Base-by-base conservation (phyloP, 441 rosid genomes). In the Gossypium davidsonii region DNA sequence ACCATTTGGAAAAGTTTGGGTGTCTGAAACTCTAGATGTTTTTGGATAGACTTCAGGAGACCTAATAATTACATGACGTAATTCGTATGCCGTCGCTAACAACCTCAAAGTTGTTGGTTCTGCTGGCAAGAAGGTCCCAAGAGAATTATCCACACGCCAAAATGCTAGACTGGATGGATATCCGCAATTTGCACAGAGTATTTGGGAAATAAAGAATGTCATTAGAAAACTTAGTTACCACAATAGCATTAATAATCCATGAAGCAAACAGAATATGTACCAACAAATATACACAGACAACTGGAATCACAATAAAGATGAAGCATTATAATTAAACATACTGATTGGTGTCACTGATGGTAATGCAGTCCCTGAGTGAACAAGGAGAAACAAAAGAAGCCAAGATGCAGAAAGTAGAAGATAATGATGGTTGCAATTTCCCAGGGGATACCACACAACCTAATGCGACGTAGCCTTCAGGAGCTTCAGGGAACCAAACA, bases 401-500 rank as follows among this genome's bases (percentile, higher is more conserved):
- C 75, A 78, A 81, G 80, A 95, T 86, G 90, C 98, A 95, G 72
- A 81, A 91, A 73, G 80, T 75, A 78, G 98, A 87, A 77, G 99
- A 78, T 60, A 76, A 80, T 64, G 91, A 80, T n/a, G 99, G 99
- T 15, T 78, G 94, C 65, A 79, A 63, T 74, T 75, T 85, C 79
- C 95, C 97, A 18, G 80, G 79, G 55, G 98, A 87, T 68, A 86
- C 97, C 79, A 93, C 90, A 81, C 98, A 93, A 73, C 99, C 84
- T 68, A 95, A 76, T 39, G 98, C 92, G 78, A 95, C 89, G 79
- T 91, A 95, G 70, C 97, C 99, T 77, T 84, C 78, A 12, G 98
- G 99, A 46, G 97, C 97, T 83, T 88, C 92, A 74, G 99, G 99
- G 83, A 90, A 89, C 99, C 99, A 95, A 73, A 95, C 84, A 76